Evolutionary conservation across 345 rosid genomes (phyloP).

Genomic region (Salix koriyanagi): DNA sequence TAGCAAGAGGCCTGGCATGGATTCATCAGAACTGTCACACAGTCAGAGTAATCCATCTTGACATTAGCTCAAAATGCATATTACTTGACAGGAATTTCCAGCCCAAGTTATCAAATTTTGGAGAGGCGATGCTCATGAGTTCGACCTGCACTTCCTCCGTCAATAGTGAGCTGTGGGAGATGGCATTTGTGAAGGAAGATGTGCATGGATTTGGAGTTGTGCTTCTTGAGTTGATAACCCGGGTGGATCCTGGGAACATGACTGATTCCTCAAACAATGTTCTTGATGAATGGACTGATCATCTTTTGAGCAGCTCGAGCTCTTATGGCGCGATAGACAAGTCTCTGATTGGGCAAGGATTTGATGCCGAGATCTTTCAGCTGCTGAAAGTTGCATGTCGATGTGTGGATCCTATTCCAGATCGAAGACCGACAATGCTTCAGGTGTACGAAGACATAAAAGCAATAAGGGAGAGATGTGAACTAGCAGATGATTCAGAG

Average conservation of each 20-base stretch:
- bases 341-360: conserved; percentile 15
- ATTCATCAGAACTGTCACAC: conserved; percentile 20
- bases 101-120: conserved; percentile 7
- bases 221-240: conserved; percentile 27
- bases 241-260: conserved; percentile 15
- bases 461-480: too few relatives aligned
- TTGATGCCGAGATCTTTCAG: conserved; percentile 17
- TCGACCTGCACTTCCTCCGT: conserved; percentile 9
- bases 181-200: conserved; percentile 26
- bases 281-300: conserved; percentile 3
- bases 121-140: conserved; percentile 23
- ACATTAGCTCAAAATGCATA: conserved; percentile 31
- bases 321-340: conserved; percentile 6
- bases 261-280: conserved; percentile 8
- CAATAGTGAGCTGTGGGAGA: conserved; percentile 26
- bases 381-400: conserved; percentile 15
- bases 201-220: conserved; percentile 27
- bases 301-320: not conserved
- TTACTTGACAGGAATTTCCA: conserved; percentile 22
- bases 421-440: conserved; percentile 23
- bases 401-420: conserved; percentile 12
- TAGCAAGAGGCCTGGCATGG: conserved; percentile 39
- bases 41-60: conserved; percentile 18
- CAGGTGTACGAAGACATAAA: conserved; percentile 11
- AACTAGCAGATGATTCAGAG: not conserved